Evolutionary conservation across 768 basidiomycete species (phyloP), one percentile per base, ranked within the genome.

Genomic region (Termitomyces sp.): DNA sequence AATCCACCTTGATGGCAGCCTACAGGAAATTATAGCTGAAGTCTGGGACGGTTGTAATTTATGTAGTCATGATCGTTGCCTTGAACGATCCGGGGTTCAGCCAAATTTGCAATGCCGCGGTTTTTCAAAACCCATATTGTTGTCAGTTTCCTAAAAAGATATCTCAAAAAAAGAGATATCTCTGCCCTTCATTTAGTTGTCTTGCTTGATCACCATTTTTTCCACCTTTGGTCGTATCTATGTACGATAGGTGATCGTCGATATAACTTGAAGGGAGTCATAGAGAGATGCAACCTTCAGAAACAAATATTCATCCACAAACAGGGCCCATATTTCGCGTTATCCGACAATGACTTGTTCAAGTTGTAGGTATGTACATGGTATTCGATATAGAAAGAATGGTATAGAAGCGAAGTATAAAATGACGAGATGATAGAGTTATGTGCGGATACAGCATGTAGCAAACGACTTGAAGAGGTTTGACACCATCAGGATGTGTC

Each of bases 401-500:
- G 46, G 46, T 48, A 48, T 28, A 48, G 5, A 12, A 48, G 24
- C 24, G 13, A n/a, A n/a, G n/a, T n/a, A n/a, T n/a, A n/a, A n/a
- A n/a, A n/a, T n/a, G n/a, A 48, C 4, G 28, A 24, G 20, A n/a
- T n/a, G 18, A 18, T n/a, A 22, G 32, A 3, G 15, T n/a, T 9
- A 4, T n/a, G 49, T n/a, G 4, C 28, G 48, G 8, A 44, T n/a
- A 18, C 18, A 44, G 42, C 18, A 18, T n/a, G n/a, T 11, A 45
- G 11, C 20, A 28, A 16, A 32, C 15, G 12, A 28, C 16, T 18
- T 49, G 48, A 4, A 24, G 24, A 15, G 12, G 3, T 16, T 22
- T 24, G 38, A 8, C 20, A 53, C 36, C 38, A 22, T 56, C 42
- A 65, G 18, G 55, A 49, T 33, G 55, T 33, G 52, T 65, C 65